Evolutionary conservation across 176 grass and related monocot genomes (phyloP).

Genomic region (Saccharum officinarum): DNA sequence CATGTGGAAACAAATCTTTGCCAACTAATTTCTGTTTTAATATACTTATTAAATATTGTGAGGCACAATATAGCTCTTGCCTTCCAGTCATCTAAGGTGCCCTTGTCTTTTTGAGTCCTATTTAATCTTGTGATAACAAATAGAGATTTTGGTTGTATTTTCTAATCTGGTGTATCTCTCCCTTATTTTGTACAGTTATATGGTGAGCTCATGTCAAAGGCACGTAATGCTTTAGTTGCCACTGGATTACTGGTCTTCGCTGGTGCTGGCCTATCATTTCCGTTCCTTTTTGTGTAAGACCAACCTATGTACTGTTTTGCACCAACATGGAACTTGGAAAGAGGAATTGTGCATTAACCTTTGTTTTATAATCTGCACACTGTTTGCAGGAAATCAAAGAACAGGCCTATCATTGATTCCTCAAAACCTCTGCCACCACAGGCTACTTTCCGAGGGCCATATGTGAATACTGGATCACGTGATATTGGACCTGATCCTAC

Average conservation of each 20-base stretch:
- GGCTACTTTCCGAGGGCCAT: constrained; percentile 88
- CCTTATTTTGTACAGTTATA: constrained; percentile 34
- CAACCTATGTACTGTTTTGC: neutral
- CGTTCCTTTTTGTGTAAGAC: constrained; percentile 83
- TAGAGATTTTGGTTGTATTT: neutral
- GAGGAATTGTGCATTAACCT: neutral
- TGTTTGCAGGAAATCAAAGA: constrained; percentile 75
- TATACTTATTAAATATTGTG: neutral
- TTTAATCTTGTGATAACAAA: neutral
- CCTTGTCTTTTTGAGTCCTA: neutral
- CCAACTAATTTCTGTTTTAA: neutral
- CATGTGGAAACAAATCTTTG: neutral
- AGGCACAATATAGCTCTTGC: neutral
- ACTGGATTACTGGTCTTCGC: constrained; percentile 71
- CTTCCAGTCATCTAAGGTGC: neutral
- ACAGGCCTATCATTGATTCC: constrained; percentile 62
- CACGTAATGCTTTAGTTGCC: constrained; percentile 46
- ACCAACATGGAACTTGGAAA: neutral
- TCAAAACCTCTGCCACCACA: constrained; percentile 88
- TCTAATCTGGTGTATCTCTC: constrained; percentile 8
- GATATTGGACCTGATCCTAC: constrained; percentile 86
- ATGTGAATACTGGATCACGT: constrained; percentile 81
- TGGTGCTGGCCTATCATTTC: constrained; percentile 72
- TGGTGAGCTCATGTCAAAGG: constrained; percentile 65
- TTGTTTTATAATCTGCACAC: constrained; percentile 2